Percentiles rank a stretch among this genome's conserved stretches.
These are phyloP conservation scores for Fusarium tuaranense DNA, from an alignment of 2,329 filamentous ascomycete genomes.

Conservation along the genomic window DNA sequence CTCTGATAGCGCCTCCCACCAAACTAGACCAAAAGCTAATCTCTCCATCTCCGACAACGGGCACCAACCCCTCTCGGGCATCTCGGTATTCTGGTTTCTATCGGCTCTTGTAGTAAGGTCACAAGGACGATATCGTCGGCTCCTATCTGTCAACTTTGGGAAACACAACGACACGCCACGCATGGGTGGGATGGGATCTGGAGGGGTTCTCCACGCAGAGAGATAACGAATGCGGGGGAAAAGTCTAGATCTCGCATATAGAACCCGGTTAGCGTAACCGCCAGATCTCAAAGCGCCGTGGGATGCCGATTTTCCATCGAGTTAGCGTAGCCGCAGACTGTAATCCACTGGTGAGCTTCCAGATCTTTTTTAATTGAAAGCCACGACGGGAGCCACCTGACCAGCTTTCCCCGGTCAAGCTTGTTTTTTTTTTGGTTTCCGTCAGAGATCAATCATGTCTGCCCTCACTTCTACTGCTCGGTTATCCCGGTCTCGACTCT, in stretches of 20 bases:
- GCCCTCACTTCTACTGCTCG: neutral
- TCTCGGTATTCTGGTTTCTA: neutral
- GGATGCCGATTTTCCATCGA: neutral
- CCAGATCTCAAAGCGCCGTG: neutral
- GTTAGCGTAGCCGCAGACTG: conserved; percentile 7
- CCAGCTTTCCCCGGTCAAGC: neutral
- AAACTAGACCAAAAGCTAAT: neutral
- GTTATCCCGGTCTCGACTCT: neutral
- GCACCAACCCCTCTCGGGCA: neutral
- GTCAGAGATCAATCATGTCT: neutral
- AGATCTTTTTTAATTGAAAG: neutral
- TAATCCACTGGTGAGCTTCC: neutral
- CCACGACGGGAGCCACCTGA: neutral
- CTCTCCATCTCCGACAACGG: conserved; percentile 11
- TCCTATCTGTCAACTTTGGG: neutral
- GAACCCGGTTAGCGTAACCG: conserved; percentile 9
- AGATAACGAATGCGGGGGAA: conserved; percentile 5
- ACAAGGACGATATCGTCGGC: neutral
- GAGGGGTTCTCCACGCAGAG: neutral
- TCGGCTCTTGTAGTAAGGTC: neutral
- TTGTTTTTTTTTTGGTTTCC: too few species aligned
- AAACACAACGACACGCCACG: neutral
- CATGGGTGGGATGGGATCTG: neutral
- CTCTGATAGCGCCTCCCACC: neutral
- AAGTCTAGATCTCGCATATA: neutral